Evolutionary conservation across 495 filamentous ascomycete genomes (phyloP), one percentile per base, ranked within the genome.

Genomic region (Penicillium salamii): DNA sequence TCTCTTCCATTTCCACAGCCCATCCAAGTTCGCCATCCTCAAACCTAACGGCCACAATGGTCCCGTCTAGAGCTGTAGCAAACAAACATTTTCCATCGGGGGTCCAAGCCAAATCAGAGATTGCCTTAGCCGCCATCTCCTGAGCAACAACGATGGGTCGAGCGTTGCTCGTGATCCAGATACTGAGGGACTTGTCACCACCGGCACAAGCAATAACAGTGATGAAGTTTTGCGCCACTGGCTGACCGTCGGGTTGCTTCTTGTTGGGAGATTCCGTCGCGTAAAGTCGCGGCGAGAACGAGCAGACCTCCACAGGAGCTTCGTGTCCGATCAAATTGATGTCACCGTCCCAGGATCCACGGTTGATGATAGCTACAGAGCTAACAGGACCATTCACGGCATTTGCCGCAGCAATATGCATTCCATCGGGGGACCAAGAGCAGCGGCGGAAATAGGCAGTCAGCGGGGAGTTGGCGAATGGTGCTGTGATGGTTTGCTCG

Each of bases 311-410:
- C 3, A 93, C 91, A 1, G 93, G 93, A 6, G 87, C 91, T 78
- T 99, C 93, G 59, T 97, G 95, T 3, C 93, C 93, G 44, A 99
- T 95, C 24, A 99, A 72, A 66, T 96, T 95, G 71, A 97, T 97
- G 63, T 97, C 90, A 46, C 89, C 89, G 61, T 96, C 91, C 93
- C 93, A 99, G 8, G 78, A 81, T 18, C 89, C 85, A 53, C 93
- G 87, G 51, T 95, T 90, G 44, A 97, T 89, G 40, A 99, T 96
- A 13, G 92, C 93, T 9, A 96, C 92, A 0, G 91, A 96, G 70
- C 90, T 96, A 13, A 99, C 93, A 1, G 93, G 93, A 1, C 93
- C 93, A 61, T 99, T 99, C 14, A 91, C 88, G 0, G 93, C 91
- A 69, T 99, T 97, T 7, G 93, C 89, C 20, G 92, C 95, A 1